phyloP scores from a whole-genome alignment of 2,329 filamentous ascomycete genomes.

The Akanthomyces uredinophilus region DNA sequence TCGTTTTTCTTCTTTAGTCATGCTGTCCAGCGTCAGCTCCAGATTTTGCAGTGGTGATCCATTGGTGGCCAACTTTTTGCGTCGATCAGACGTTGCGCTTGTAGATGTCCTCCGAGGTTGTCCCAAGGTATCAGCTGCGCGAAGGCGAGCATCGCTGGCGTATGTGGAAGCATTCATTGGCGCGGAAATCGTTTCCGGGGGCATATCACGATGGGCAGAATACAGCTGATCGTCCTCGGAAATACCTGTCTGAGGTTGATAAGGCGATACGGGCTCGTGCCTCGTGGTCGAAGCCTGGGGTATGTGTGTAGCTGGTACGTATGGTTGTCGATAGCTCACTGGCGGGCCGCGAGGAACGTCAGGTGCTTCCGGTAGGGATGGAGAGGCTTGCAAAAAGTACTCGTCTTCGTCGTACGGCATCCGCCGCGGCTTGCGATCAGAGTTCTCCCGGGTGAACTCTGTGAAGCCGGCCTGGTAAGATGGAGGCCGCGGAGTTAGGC shows the following conservation, averaged over 20 bases:
- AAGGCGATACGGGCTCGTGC: conserved; percentile 8
- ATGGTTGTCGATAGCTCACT: conserved; percentile 49
- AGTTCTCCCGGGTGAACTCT: conserved; percentile 32
- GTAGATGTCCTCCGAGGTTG: conserved; percentile 35
- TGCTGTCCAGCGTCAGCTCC: conserved; percentile 83
- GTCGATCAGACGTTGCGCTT: conserved; percentile 37
- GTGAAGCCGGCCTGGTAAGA: conserved; percentile 44
- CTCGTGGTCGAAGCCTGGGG: conserved; percentile 15
- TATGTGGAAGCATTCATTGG: conserved; percentile 6
- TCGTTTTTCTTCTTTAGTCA: conserved; percentile 93
- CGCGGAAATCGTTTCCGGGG: neutral
- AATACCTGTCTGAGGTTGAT: conserved; percentile 9
- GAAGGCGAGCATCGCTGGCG: neutral
- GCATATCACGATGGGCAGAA: neutral
- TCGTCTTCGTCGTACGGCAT: conserved; percentile 35
- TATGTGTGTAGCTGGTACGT: conserved; percentile 17
- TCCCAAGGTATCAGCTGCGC: conserved; percentile 17
- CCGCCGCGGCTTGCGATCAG: conserved; percentile 32
- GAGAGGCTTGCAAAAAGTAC: conserved; percentile 30
- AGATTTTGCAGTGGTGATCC: conserved; percentile 90
- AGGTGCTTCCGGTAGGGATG: conserved; percentile 48
- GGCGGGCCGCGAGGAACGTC: conserved; percentile 58
- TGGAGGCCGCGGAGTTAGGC: conserved; percentile 55
- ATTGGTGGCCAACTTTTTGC: conserved; percentile 66
- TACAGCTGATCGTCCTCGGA: neutral